These are phyloP conservation scores for Fraxinus americana DNA, from an alignment of 257 asterid species.

Conservation along the genomic window DNA sequence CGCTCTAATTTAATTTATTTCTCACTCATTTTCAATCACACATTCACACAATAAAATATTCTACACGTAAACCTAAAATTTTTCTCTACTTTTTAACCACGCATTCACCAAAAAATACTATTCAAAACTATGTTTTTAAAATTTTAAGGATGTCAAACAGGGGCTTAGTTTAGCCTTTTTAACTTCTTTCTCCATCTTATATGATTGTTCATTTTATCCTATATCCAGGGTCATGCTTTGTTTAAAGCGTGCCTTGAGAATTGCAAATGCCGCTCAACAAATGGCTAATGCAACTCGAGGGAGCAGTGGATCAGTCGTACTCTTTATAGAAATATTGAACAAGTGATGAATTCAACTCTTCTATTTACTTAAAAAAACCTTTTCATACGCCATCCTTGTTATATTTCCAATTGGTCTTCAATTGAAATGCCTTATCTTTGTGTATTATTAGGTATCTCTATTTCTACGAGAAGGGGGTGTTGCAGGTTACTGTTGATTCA, in stretches of 20 bases:
- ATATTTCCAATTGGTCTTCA: constrained; percentile 3
- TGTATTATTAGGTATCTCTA: constrained; percentile 77
- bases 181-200: constrained; percentile 7
- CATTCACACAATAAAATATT: too few species aligned
- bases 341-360: constrained; percentile 50
- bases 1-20: too few species aligned
- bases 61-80: too few species aligned
- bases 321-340: constrained; percentile 91
- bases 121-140: too few species aligned
- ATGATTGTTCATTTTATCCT: constrained; percentile 19
- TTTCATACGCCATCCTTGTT: constrained; percentile 8
- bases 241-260: constrained; percentile 92
- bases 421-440: background rate
- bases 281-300: constrained; percentile 94
- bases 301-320: constrained; percentile 75
- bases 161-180: background rate
- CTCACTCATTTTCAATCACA: too few species aligned
- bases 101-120: too few species aligned
- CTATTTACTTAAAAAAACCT: constrained; percentile 9
- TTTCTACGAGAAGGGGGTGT: constrained; percentile 91
- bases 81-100: too few species aligned
- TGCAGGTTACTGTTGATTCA: constrained; percentile 75
- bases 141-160: too few species aligned
- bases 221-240: constrained; percentile 85
- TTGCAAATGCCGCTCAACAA: constrained; percentile 96